Evolutionary conservation across 2,329 filamentous ascomycete genomes (phyloP), one percentile per base, ranked within the genome.

Genomic region (Claviceps monticola): DNA sequence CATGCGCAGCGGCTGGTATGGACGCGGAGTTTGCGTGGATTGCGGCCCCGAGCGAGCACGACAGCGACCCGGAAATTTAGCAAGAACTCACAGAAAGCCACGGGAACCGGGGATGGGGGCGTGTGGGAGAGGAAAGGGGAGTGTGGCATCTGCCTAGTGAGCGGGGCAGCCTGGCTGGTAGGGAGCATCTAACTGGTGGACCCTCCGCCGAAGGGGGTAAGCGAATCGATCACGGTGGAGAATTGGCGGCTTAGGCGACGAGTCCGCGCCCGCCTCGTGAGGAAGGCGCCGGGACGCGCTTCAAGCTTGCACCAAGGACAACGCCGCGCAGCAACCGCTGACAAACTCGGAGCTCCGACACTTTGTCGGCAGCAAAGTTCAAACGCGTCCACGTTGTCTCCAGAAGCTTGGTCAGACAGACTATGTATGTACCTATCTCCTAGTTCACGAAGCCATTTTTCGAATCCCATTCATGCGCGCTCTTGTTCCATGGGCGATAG

Each of bases 21-120:
- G 29, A 34, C 29, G 58, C 64, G 64, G 64, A 64, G 56, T 66
- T 64, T 64, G 46, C 43, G 62, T 56, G 54, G 29, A 56, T 58
- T 57, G 60, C 61, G 61, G 60, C 56, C 62, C 62, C 62, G 62
- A 62, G 59, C 56, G 60, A 59, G 55, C n/a, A 53, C 51, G 48
- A 43, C 49, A 47, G 54, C 51, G 48, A 43, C 49, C 50, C 51
- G 34, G 48, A 42, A 46, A 50, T 49, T 49, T 50, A 51, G 46
- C 41, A 45, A 48, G 43, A 34, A 34, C 9, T 34, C 29, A 34
- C 29, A 34, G 29, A 9, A 34, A 34, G 9, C 29, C 9, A 34
- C 29, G 29, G 29, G 29, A 29, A 29, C 8, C 8, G 8, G 26
- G 26, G 26, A 29, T 29, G 50, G 54, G 56, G 55, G 57, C 45